Base-by-base conservation (phyloP, 108 stramenopile genomes). In the Skeletonema tropicum region DNA sequence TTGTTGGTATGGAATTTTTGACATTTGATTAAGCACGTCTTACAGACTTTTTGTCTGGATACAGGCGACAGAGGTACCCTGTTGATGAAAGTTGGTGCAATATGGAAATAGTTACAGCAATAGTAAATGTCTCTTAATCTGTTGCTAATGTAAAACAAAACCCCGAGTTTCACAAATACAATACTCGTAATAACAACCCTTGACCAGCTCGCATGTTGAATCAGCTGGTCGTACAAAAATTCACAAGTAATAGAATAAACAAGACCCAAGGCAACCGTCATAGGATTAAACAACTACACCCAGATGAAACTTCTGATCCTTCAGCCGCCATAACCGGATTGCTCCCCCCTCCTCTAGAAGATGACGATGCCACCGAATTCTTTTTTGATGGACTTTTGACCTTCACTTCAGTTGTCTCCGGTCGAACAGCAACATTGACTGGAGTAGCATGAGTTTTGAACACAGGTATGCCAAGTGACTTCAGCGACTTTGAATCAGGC, bases 361-460 rank as follows among this genome's bases (percentile, higher is more conserved):
- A 45, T 48, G 29, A 31, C 6, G 64, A 62, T 8, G 61, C 69
- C 8, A 21, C 57, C 25, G 55, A 13, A 66, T 5, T 60, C 59
- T 74, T 74, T 25, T 58, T 74, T 31, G 64, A 31, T 39, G 74
- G 25, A 5, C 57, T 64, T 66, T 72, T 29, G 26, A 12, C 31
- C 29, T 32, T 36, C 14, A 29, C 0, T n/a, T 60, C 59, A 10
- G 46, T 60, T 55, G 26, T 55, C 31, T 77, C 86, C 35, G 94
- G 94, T 68, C 71, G 70, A 7, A 95, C 85, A 39, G 88, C 71
- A 14, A 95, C 94, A 85, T 95, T 95, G 64, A 95, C 75, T 11
- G 94, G 94, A 68, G 94, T 95, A 33, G 94, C 82, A 77, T 95
- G 94, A 14, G 94, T 95, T 76, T 90, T 90, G 83, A 95, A 95